Evolutionary conservation across 2,329 filamentous ascomycete genomes (phyloP), one percentile per base, ranked within the genome.

Genomic region (Cytospora leucostoma): DNA sequence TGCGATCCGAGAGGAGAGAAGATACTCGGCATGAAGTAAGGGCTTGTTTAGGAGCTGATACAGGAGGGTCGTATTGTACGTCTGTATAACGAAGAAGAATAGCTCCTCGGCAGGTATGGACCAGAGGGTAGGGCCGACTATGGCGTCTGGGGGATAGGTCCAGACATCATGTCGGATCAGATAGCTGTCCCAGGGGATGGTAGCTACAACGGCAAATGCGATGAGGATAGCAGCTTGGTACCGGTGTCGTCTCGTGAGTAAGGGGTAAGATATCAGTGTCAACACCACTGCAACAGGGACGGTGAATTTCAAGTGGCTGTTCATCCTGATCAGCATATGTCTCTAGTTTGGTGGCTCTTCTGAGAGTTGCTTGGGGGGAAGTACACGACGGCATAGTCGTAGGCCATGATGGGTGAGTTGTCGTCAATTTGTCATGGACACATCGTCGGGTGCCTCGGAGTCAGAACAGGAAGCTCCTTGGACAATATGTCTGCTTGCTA

Each of bases 11-110:
- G 61, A 65, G 12, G 64, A 38, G 21, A 5, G 13, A 2, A 82
- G 72, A 53, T 77, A 80, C 35, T 79, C 73, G 0, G 78, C 71
- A 51, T 80, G 77, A 62, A 89, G 80, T 8, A 89, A 77, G 0
- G 86, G 80, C 72, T 89, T 91, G 74, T 82, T 90, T 21, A 88
- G 73, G 1, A 91, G 74, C 11, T 90, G 79, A 70, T 92, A 92
- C 10, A 92, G 72, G 56, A 91, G 75, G 0, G 85, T 82, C 0
- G 89, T 91, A 70, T 86, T 90, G 74, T 90, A 92, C 1, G 89
- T 92, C 74, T 92, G 90, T 32, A 92, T 84, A 21, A 90, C 75
- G 72, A 92, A 92, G 80, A 92, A 92, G 75, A 92, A 92, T 5
- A 92, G 74, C 72, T 92, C 89, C 70, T 92, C 90, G 5, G 82